These are phyloP conservation scores for Karstenula rhodostoma DNA, from an alignment of 2,329 filamentous ascomycete species.

Conservation along the genomic window DNA sequence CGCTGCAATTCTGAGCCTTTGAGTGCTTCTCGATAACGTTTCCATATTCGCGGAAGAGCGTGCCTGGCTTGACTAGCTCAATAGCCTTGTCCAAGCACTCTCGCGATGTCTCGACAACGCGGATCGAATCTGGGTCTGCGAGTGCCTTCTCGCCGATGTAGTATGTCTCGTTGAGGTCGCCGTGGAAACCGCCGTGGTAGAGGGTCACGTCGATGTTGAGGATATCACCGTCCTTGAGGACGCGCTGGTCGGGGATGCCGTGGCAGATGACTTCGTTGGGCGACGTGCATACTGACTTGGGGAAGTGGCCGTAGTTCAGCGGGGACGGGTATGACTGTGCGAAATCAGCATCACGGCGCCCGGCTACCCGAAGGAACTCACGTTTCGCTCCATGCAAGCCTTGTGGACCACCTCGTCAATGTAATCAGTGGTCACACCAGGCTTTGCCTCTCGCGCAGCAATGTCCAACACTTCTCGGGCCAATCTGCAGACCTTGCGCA, in stretches of 20 bases:
- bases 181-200: constrained; percentile 94
- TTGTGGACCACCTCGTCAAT: constrained; percentile 96
- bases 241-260: constrained; percentile 91
- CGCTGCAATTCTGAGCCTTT: constrained; percentile 83
- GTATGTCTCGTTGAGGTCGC: constrained; percentile 97
- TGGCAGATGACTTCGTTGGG: constrained; percentile 98
- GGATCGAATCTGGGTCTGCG: constrained; percentile 83
- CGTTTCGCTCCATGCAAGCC: constrained; percentile 89
- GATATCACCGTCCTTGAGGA: constrained; percentile 91
- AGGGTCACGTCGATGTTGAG: constrained; percentile 96
- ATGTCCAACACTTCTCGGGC: constrained; percentile 93
- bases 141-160: constrained; percentile 91
- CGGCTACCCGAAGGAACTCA: constrained; percentile 59
- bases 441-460: constrained; percentile 80
- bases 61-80: constrained; percentile 89
- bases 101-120: constrained; percentile 88
- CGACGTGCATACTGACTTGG: constrained; percentile 97
- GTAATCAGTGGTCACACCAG: constrained; percentile 95
- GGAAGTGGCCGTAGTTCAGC: constrained; percentile 94
- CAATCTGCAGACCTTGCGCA: constrained; percentile 90
- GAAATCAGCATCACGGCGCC: constrained; percentile 23
- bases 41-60: constrained; percentile 90
- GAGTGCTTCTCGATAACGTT: constrained; percentile 96
- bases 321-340: constrained; percentile 91
- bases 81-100: constrained; percentile 93